These are phyloP conservation scores for Geum urbanum DNA, from an alignment of 306 rosid genomes.

Conservation along the genomic window DNA sequence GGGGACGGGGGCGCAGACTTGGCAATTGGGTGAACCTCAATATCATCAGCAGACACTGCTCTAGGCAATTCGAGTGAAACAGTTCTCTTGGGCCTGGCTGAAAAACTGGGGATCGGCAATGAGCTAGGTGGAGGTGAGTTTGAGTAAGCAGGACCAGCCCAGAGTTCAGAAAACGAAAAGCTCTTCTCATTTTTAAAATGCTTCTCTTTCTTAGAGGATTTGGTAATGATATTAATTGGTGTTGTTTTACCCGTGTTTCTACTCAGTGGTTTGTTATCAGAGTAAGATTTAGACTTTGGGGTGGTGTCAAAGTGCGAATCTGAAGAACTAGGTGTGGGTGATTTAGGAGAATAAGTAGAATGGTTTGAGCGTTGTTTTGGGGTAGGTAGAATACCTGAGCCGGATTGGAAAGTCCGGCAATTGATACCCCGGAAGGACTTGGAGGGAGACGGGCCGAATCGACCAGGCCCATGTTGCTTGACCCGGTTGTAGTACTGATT, in stretches of 20 bases:
- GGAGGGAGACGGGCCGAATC: slow-evolving; percentile 45
- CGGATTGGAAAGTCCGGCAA: slow-evolving; percentile 72
- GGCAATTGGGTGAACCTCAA: slow-evolving; percentile 41
- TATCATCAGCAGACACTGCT: slow-evolving; percentile 37
- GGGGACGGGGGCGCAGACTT: slow-evolving; percentile 71
- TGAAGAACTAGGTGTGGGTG: slow-evolving; percentile 35
- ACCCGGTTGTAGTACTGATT: slow-evolving; percentile 44
- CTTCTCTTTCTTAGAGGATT: slow-evolving; percentile 24
- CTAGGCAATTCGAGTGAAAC: slow-evolving; percentile 57
- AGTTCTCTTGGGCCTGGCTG: slow-evolving; percentile 58
- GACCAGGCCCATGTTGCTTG: slow-evolving; percentile 43
- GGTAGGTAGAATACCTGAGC: slow-evolving; percentile 58
- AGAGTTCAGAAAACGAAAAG: slow-evolving; percentile 63
- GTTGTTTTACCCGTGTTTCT: slow-evolving; percentile 32
- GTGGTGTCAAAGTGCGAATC: neutral
- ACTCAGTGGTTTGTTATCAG: slow-evolving; percentile 23
- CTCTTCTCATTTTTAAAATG: slow-evolving; percentile 27
- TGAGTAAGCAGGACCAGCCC: slow-evolving; percentile 97
- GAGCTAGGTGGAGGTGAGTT: slow-evolving; percentile 95
- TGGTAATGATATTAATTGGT: slow-evolving; percentile 53
- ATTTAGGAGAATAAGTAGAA: slow-evolving; percentile 35
- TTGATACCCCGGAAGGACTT: slow-evolving; percentile 49
- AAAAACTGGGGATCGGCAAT: slow-evolving; percentile 79
- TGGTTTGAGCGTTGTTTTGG: slow-evolving; percentile 27
- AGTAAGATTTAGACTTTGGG: neutral